Evolutionary conservation across 257 asterid species (phyloP).

Genomic region (Schizonepeta tenuifolia): DNA sequence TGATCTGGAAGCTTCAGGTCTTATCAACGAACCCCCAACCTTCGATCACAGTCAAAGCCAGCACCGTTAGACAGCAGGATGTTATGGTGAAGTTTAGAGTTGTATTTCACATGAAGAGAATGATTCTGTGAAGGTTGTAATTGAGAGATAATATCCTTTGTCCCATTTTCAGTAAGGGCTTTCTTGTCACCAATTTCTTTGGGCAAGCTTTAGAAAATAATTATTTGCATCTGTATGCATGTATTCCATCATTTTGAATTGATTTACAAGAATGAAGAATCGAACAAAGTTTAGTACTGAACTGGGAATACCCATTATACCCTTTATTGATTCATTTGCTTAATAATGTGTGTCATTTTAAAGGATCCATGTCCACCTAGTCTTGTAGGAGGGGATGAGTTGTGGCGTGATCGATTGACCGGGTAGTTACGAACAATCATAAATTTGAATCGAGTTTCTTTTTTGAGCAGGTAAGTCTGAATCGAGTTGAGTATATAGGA

Average conservation of each 20-base stretch:
- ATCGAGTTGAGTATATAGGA: too few species aligned
- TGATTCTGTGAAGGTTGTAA: neutral
- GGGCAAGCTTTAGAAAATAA: neutral
- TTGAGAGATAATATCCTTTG: neutral
- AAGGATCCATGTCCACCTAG: too few species aligned
- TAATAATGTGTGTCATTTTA: too few species aligned
- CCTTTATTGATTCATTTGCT: neutral
- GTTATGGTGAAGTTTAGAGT: neutral
- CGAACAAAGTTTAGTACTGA: neutral
- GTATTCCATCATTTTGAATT: conserved; percentile 3
- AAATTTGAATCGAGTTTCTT: too few species aligned
- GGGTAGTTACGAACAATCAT: too few species aligned
- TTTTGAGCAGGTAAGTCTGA: too few species aligned
- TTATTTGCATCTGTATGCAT: neutral
- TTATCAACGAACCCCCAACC: neutral
- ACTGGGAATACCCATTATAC: neutral
- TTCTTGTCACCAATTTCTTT: neutral
- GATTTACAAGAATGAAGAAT: neutral
- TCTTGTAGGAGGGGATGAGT: too few species aligned
- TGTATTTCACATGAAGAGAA: neutral
- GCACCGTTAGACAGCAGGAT: neutral
- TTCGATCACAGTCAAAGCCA: neutral
- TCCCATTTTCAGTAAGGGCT: neutral
- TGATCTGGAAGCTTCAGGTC: neutral
- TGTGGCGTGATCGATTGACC: too few species aligned